Conservation (phyloP, 2,329 filamentous ascomycete genomes). For the Ophiosphaerella narmari region DNA sequence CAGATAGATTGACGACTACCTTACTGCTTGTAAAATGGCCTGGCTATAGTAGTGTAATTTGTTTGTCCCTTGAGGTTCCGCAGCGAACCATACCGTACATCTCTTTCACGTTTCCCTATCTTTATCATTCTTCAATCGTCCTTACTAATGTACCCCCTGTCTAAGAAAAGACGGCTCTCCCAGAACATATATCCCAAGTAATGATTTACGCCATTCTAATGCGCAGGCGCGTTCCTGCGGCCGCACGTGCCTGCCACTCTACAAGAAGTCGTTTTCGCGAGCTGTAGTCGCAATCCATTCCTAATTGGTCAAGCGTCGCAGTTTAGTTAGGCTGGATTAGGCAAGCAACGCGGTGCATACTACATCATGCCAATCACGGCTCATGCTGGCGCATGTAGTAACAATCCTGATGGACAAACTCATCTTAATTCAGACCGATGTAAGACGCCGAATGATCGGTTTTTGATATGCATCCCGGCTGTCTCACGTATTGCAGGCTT, state of each 20-base stretch:
- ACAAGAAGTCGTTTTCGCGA: conserved; percentile 16
- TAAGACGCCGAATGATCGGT: not conserved
- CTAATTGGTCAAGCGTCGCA: conserved; percentile 5
- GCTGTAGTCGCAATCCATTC: conserved; percentile 4
- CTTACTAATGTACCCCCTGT: not conserved
- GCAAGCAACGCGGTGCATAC: conserved; percentile 13
- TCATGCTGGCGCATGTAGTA: not conserved
- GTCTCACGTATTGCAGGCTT: not conserved
- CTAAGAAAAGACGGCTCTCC: not conserved
- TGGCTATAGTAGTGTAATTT: too few species aligned
- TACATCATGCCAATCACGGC: not conserved
- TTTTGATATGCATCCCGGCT: not conserved
- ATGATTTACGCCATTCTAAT: not conserved
- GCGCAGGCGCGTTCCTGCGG: not conserved
- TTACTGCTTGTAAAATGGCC: too few species aligned
- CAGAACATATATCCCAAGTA: conserved; percentile 1
- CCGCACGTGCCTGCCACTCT: conserved; percentile 18
- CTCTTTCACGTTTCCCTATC: not conserved
- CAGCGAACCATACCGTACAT: too few species aligned
- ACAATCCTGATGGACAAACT: too few species aligned
- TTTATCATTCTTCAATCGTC: not conserved
- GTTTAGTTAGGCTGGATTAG: conserved; percentile 9
- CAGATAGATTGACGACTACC: too few species aligned
- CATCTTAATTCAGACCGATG: too few species aligned
- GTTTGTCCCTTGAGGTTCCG: too few species aligned